Base-by-base conservation (phyloP, 2,329 filamentous ascomycete genomes). In the Diplodia corticola region DNA sequence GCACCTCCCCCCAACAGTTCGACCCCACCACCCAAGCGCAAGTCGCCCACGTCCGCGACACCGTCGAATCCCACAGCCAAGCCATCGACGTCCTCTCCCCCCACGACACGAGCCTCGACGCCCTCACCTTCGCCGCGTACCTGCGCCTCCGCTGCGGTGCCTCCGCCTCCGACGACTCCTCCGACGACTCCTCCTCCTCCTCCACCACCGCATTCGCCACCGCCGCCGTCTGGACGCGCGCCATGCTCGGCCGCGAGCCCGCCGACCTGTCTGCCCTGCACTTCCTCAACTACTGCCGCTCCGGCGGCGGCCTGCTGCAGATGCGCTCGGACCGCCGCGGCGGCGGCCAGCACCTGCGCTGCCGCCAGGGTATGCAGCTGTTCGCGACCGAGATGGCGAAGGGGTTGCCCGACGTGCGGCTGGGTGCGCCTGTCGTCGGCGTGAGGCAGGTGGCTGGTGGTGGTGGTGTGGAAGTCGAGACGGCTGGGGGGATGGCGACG, bases 251-350 rank as follows among this genome's bases (percentile, higher is more conserved):
- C 1, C 73, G 80, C 1, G 82, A 86, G 37, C 79, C 84, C 0
- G 67, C 64, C 1, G 83, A 86, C 13, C 70, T 86, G 4, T 82
- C 80, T 6, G 84, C 85, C 0, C 71, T 84, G 1, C 87, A 76
- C 70, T 86, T 88, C 69, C 76, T 88, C 24, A 78, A 85, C 70
- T 86, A 88, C 74, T 83, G 82, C 77, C 82, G 81, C 69, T 80
- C 78, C 12, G 83, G 83, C 2, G 81, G 81, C 4, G 85, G 86
- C 0, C 74, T 87, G 2, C 67, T 84, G 66, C 76, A 69, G 51
- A 84, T 87, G 80, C 77, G 83, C 0, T 85, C 83, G 0, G 85
- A 87, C 69, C 71, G 76, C 24, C 82, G 83, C 65, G 70, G 80
- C 49, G 86, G 85, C 5, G 86, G 81, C 0, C 84, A 87, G 69